Base-by-base conservation (phyloP, 192 early-diverging fungal genomes). In the Helicostylum pulchrum region DNA sequence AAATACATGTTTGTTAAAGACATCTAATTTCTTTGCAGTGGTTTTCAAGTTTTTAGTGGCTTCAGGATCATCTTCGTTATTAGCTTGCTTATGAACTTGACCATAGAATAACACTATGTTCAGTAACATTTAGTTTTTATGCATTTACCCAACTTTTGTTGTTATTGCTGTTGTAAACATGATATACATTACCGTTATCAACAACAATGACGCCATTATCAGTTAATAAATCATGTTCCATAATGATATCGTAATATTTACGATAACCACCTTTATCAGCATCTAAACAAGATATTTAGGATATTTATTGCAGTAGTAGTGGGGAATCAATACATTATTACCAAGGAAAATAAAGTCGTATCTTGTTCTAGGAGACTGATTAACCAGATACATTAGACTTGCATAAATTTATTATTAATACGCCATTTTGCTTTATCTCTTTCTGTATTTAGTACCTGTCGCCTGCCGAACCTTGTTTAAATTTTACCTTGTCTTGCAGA, bases 211-310 rank as follows among this genome's bases (percentile, higher is more conserved):
- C 61, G 7, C 89, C 90, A 17, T 71, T 26, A 7, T 82, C 72
- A 2, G 78, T 20, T 5, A 92, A 67, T 10, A 90, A 65, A 14
- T 77, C 65, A n/a, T 77, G 72, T n/a, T 88, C 80, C 31, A 92
- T 64, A 49, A 88, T 77, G 9, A 74, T 70, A 39, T 90, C 77
- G 45, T 79, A 88, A 64, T 92, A 90, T 2, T 72, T 70, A 51
- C 77, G 76, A 61, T 92, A 90, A 4, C 76, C 78, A 20, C 67
- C 64, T 66, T 92, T 90, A 69, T 92, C 83, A 0, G 90, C 90
- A 61, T 92, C 90, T 81, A 17, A 39, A 26, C 26, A 26, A 26
- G 26, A 2, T 26, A 26, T 26, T 26, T 14, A 32, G 19, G 30
- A 17, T 12, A 30, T 4, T 32, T 50, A 31, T 15, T 46, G 1